Conservation (phyloP, 2,329 filamentous ascomycete genomes). For the Colletotrichum paranaense region DNA sequence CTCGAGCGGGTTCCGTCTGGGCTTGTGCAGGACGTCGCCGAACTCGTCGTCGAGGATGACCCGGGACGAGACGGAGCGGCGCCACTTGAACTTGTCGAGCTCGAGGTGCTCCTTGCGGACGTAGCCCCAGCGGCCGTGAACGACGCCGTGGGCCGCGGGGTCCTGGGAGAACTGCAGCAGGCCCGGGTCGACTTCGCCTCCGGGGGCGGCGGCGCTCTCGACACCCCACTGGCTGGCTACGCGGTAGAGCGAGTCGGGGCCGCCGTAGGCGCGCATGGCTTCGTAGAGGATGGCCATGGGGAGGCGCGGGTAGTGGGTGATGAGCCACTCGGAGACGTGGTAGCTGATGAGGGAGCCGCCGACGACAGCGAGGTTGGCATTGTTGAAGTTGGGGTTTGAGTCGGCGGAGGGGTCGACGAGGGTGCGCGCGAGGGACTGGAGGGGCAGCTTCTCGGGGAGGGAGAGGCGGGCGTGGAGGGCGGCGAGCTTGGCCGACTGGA, state of each 20-base stretch:
- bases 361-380: conserved; percentile 82
- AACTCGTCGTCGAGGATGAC: conserved; percentile 88
- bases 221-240: conserved; percentile 92
- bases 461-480: conserved; percentile 91
- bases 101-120: conserved; percentile 61
- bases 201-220: conserved; percentile 86
- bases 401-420: conserved; percentile 91
- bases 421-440: conserved; percentile 86
- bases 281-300: conserved; percentile 90
- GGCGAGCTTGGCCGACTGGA: conserved; percentile 86
- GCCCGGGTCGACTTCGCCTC: conserved; percentile 91
- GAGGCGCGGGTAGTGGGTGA: conserved; percentile 90
- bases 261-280: conserved; percentile 86
- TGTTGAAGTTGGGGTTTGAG: conserved; percentile 84
- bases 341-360: conserved; percentile 88
- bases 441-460: conserved; percentile 82
- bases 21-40: conserved; percentile 67
- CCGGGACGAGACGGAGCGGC: conserved; percentile 79
- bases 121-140: conserved; percentile 62
- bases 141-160: conserved; percentile 51
- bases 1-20: conserved; percentile 38
- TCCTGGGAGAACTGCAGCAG: conserved; percentile 81
- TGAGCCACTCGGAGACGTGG: conserved; percentile 87
- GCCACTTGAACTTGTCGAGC: conserved; percentile 63
- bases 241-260: conserved; percentile 77